Conservation (phyloP, 2,329 filamentous ascomycete species). For the Mycosphaerella sp. region DNA sequence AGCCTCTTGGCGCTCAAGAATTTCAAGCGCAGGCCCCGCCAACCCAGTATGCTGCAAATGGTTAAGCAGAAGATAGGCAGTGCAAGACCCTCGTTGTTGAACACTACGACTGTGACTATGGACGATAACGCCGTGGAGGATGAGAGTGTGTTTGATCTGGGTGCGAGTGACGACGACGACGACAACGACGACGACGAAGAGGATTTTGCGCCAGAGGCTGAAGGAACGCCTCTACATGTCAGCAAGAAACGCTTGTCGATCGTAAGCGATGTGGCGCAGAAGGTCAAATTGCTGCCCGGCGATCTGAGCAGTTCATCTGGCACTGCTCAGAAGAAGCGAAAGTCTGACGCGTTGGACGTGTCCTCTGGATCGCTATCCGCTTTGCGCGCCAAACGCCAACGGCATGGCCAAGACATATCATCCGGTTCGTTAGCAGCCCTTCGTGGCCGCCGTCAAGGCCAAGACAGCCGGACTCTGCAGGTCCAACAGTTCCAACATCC, state of each 20-base stretch:
- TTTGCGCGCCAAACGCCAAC: conserved; percentile 21
- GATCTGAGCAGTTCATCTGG: not conserved
- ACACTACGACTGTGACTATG: conserved; percentile 13
- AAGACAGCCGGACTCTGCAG: not conserved
- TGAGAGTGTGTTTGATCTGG: conserved; percentile 28
- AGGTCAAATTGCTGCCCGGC: conserved; percentile 1
- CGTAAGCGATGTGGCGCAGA: conserved; percentile 4
- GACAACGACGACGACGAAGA: conserved; percentile 32
- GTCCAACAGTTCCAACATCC: not conserved
- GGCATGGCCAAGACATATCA: conserved; percentile 18
- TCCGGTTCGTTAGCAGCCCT: conserved; percentile 20
- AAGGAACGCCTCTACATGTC: conserved; percentile 60
- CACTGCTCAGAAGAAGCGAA: conserved; percentile 27
- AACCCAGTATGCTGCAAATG: conserved; percentile 47
- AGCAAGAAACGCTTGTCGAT: conserved; percentile 35
- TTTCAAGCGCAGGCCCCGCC: conserved; percentile 45
- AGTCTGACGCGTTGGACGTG: conserved; percentile 22
- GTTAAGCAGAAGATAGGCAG: conserved; percentile 37
- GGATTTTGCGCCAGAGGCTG: conserved; percentile 56
- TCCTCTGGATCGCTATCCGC: conserved; percentile 19
- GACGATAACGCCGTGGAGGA: conserved; percentile 39
- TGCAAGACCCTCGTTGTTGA: conserved; percentile 23
- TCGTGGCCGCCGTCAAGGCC: conserved; percentile 7
- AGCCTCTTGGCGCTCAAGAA: conserved; percentile 47
- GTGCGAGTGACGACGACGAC: conserved; percentile 27